These are phyloP conservation scores for Diospyros kaki DNA, from an alignment of 148 eudicot genomes.

Conservation along the genomic window DNA sequence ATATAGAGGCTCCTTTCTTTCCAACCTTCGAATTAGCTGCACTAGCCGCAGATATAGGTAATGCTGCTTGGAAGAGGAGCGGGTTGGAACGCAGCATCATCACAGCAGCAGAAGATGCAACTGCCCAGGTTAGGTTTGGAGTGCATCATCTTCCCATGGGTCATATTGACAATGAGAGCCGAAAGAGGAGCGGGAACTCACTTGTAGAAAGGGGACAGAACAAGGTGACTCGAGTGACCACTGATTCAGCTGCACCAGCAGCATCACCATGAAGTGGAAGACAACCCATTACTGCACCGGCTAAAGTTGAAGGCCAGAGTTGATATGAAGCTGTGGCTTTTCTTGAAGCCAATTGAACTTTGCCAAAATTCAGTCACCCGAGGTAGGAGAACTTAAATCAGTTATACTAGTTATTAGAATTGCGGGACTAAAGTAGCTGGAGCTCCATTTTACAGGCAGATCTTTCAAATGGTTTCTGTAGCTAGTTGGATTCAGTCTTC, in stretches of 20 bases:
- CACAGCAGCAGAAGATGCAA: conserved; percentile 16
- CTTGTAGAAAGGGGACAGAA: conserved; percentile 20
- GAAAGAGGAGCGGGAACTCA: neutral
- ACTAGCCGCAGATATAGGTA: conserved; percentile 53
- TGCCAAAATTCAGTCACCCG: neutral
- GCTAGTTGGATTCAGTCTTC: neutral
- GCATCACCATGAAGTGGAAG: neutral
- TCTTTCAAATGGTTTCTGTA: neutral
- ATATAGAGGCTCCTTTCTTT: conserved; percentile 35
- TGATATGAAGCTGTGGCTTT: neutral
- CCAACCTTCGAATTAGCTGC: conserved; percentile 49
- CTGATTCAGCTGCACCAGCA: neutral
- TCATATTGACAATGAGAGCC: neutral
- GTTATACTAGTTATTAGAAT: neutral
- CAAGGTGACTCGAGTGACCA: conserved; percentile 12
- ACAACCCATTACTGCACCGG: neutral
- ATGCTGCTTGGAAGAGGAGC: conserved; percentile 55
- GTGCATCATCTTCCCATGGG: conserved; percentile 12
- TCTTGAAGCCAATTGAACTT: neutral
- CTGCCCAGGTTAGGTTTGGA: conserved; percentile 13
- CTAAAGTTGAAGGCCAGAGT: neutral
- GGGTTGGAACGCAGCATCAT: conserved; percentile 39
- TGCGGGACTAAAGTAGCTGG: neutral
- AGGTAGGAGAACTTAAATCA: neutral
- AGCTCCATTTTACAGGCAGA: neutral